Evolutionary conservation across 148 eudicot species (phyloP), one percentile per base, ranked within the genome.

Genomic region (Mesembryanthemum crystallinum): DNA sequence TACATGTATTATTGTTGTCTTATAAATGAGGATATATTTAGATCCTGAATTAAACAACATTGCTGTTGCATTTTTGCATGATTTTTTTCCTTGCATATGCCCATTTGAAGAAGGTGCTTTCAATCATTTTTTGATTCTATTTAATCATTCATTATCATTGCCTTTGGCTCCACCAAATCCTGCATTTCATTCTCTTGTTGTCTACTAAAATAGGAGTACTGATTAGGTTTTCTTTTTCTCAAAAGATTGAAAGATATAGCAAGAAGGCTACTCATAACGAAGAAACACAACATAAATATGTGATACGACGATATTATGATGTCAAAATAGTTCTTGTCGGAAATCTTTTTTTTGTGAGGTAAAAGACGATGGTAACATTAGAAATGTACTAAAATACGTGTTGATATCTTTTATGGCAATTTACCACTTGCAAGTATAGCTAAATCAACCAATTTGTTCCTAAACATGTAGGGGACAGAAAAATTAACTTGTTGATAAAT

Each of bases 111-210:
- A 76, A 66, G 66, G 77, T 73, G 80, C 70, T 81, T 67, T 67
- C 76, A 81, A 77, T 81, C 77, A 81, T 81, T 77, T 62, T 58
- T 59, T 73, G 45, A 76, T 76, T 81, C 73, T 33, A 47, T 66
- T 58, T 61, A 76, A 81, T 81, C 71, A 77, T 81, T 81, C 25
- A 63, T 67, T n/a, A 81, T 81, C 80, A 81, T 81, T 81, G 71
- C 64, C 80, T 71, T 59, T 76, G 76, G 77, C 67, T 81, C 77
- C 80, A 72, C 77, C 83, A 81, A 72, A 77, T 81, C 80, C 76
- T 81, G 47, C 57, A 76, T 55, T 75, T 71, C 39, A 35, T 35
- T 35, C 69, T 74, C 61, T 62, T 71, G 15, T 54, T 52, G 29
- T 24, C 15, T 5, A 28, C 20, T 21, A 47, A 74, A 20, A 27